These are phyloP conservation scores for Arthrobotrys entomopaga DNA, from an alignment of 2,329 filamentous ascomycete genomes.

Conservation along the genomic window DNA sequence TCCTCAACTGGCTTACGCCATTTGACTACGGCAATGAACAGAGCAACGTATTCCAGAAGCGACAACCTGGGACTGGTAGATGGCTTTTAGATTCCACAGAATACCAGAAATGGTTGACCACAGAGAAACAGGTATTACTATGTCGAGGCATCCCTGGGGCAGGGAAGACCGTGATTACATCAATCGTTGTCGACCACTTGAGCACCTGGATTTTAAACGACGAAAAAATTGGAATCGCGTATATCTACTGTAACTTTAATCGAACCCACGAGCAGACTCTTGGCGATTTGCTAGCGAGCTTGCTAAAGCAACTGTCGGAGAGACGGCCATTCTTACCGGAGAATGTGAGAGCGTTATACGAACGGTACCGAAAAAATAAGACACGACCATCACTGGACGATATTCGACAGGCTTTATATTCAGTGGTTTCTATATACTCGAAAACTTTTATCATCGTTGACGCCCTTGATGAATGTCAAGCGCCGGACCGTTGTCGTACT, in stretches of 20 bases:
- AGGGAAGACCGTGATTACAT: constrained; percentile 66
- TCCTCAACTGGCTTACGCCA: constrained; percentile 25
- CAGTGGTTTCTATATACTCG: constrained; percentile 55
- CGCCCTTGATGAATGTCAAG: constrained; percentile 60
- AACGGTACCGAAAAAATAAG: background rate
- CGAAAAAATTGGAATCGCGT: constrained; percentile 61
- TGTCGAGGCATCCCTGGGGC: constrained; percentile 66
- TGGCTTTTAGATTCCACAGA: constrained; percentile 65
- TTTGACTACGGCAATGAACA: constrained; percentile 16
- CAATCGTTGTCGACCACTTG: constrained; percentile 57
- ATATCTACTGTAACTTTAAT: constrained; percentile 65
- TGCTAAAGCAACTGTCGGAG: constrained; percentile 62
- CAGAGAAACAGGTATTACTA: constrained; percentile 60
- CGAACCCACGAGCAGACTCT: constrained; percentile 62
- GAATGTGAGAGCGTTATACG: constrained; percentile 60
- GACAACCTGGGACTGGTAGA: constrained; percentile 47
- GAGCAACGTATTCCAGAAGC: constrained; percentile 4
- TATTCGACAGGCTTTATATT: background rate
- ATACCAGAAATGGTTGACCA: constrained; percentile 57
- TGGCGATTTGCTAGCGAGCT: constrained; percentile 59
- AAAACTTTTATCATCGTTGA: constrained; percentile 58
- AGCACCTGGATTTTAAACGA: background rate
- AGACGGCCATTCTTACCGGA: constrained; percentile 57
- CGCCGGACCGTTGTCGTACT: constrained; percentile 32
- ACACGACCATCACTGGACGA: background rate